Percentiles rank a stretch among this genome's conserved stretches.
phyloP scores from a whole-genome alignment of 345 rosid species.

The Crucihimalaya himalaica region DNA sequence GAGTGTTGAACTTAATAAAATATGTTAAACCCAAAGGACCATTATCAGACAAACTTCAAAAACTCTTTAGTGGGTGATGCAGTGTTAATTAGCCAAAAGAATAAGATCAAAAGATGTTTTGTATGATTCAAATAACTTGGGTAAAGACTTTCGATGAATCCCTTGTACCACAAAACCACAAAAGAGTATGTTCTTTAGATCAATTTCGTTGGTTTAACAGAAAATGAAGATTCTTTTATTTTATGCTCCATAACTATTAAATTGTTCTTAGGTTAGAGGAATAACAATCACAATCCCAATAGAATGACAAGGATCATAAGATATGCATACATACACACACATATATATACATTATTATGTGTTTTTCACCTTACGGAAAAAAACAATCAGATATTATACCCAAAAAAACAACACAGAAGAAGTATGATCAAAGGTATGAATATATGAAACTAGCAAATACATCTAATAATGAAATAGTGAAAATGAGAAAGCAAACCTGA shows the following conservation, averaged over 20 bases:
- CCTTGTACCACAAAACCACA: not conserved
- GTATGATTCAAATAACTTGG: not conserved
- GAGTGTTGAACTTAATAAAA: not conserved
- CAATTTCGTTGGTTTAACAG: not conserved
- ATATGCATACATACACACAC: not conserved
- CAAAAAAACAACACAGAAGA: not conserved
- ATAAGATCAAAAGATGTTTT: too few species aligned
- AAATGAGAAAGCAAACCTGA: slow-evolving; percentile 24
- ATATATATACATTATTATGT: not conserved
- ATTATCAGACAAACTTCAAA: not conserved
- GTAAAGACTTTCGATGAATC: not conserved
- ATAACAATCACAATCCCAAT: not conserved
- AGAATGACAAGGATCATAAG: not conserved
- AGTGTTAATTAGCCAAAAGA: not conserved
- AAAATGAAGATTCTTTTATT: not conserved
- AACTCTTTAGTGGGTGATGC: not conserved
- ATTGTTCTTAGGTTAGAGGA: not conserved
- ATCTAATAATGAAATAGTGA: not conserved
- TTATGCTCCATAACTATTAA: slow-evolving; percentile 7
- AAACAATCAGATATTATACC: not conserved
- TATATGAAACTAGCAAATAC: not conserved
- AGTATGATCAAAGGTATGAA: not conserved
- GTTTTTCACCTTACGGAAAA: not conserved
- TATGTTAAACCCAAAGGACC: not conserved
- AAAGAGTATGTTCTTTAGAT: not conserved